phyloP scores from a whole-genome alignment of 2,329 filamentous ascomycete species.

The Cladosporium oxysporum region DNA sequence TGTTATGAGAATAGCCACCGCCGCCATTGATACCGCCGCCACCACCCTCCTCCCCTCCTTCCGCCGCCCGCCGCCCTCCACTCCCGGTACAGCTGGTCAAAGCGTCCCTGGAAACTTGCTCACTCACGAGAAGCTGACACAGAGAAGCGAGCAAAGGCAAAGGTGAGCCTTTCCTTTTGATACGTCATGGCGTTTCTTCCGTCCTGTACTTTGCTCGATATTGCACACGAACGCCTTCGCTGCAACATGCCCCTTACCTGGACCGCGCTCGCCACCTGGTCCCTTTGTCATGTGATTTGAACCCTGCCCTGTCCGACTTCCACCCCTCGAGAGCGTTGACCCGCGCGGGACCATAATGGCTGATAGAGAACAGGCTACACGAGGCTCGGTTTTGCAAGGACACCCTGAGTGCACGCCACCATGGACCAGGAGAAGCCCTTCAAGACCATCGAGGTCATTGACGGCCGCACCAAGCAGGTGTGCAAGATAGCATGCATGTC shows the following conservation, averaged over 20 bases:
- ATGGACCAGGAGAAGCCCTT: slow-evolving; percentile 38
- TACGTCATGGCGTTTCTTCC: slow-evolving; percentile 24
- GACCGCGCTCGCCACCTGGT: slow-evolving; percentile 2
- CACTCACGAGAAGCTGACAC: slow-evolving; percentile 21
- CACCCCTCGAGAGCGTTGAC: slow-evolving; percentile 7
- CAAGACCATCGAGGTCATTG: slow-evolving; percentile 40
- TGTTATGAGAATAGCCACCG: neutral
- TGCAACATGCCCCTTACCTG: slow-evolving; percentile 1
- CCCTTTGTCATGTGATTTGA: slow-evolving; percentile 20
- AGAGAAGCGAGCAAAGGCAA: slow-evolving; percentile 8
- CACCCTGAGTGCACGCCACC: neutral
- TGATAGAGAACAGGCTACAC: slow-evolving; percentile 22
- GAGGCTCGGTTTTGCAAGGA: slow-evolving; percentile 5
- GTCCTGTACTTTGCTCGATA: slow-evolving; percentile 23
- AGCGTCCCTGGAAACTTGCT: slow-evolving; percentile 30
- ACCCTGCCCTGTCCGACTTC: slow-evolving; percentile 6
- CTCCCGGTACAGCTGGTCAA: slow-evolving; percentile 11
- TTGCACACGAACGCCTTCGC: neutral
- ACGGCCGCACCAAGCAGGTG: slow-evolving; percentile 33
- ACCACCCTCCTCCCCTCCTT: neutral
- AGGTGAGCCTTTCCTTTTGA: slow-evolving; percentile 24
- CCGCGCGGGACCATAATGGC: slow-evolving; percentile 11
- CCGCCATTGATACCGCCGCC: neutral
- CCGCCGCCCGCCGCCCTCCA: neutral
- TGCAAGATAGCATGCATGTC: slow-evolving; percentile 41